Conservation (phyloP, 1,139 yeast species). For the Saccharomyces hybrid region DNA sequence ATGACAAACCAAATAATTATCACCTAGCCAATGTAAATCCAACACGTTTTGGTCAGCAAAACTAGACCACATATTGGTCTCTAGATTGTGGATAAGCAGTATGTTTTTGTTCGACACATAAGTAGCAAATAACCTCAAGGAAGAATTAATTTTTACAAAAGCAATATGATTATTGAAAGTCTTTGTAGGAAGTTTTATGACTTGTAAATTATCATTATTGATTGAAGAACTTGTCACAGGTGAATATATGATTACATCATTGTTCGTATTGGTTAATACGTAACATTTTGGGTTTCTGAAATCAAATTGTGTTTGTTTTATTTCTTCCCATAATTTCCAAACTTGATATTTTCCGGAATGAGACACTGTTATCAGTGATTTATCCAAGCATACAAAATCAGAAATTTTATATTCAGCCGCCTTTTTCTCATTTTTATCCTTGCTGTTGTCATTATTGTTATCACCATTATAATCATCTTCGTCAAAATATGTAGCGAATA, state of each 20-base stretch:
- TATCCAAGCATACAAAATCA: slow-evolving; percentile 20
- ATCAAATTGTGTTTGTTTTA: slow-evolving; percentile 15
- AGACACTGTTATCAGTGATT: slow-evolving; percentile 16
- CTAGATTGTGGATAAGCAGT: slow-evolving; percentile 24
- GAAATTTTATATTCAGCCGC: slow-evolving; percentile 5
- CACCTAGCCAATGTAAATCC: slow-evolving; percentile 30
- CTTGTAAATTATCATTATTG: slow-evolving; percentile 18
- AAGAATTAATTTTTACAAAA: slow-evolving; percentile 19
- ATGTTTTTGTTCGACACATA: slow-evolving; percentile 28
- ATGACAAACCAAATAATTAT: slow-evolving; percentile 26
- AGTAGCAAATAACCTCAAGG: slow-evolving; percentile 22
- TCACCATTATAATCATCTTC: slow-evolving; percentile 14
- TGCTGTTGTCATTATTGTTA: slow-evolving; percentile 4
- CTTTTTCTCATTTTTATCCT: slow-evolving; percentile 8
- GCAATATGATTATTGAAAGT: slow-evolving; percentile 27
- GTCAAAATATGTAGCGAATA: slow-evolving; percentile 16
- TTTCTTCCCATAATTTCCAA: slow-evolving; percentile 28
- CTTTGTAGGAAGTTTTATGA: slow-evolving; percentile 27
- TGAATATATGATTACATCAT: slow-evolving; percentile 26
- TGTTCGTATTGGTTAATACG: slow-evolving; percentile 19
- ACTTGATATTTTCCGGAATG: slow-evolving; percentile 22
- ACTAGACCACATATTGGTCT: slow-evolving; percentile 25
- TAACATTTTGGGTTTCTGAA: slow-evolving; percentile 19
- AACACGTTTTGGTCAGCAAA: slow-evolving; percentile 22
- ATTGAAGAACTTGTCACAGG: slow-evolving; percentile 20